Evolutionary conservation across 2,329 filamentous ascomycete genomes (phyloP).

Genomic region (Emergomyces pasteurianus): DNA sequence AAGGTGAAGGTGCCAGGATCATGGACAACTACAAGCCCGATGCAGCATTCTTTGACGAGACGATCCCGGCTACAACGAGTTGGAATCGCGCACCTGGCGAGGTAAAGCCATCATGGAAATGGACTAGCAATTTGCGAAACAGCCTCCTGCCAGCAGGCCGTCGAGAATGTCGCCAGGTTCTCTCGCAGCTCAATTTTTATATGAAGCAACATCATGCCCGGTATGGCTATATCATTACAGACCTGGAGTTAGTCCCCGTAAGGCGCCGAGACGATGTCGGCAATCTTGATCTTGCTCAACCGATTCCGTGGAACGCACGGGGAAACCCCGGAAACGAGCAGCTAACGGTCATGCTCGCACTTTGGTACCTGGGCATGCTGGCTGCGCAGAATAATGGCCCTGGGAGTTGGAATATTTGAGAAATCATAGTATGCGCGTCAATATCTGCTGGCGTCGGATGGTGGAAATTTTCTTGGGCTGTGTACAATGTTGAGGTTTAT

Average conservation of each 20-base stretch:
- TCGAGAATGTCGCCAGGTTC: background rate
- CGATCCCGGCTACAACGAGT: background rate
- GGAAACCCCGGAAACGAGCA: background rate
- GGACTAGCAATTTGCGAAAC: background rate
- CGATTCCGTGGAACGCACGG: background rate
- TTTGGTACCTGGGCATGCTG: too few species aligned
- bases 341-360: too few species aligned
- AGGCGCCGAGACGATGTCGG: background rate
- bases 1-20: background rate
- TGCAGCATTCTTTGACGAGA: constrained; percentile 2
- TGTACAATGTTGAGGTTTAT: too few species aligned
- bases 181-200: constrained; percentile 2
- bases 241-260: constrained; percentile 1
- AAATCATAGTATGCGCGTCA: too few species aligned
- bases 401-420: too few species aligned
- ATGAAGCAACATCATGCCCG: constrained; percentile 1
- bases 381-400: too few species aligned
- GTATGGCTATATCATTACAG: constrained; percentile 1
- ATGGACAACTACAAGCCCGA: background rate
- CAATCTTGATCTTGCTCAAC: background rate
- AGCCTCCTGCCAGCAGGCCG: background rate
- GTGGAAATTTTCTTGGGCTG: too few species aligned
- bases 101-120: background rate
- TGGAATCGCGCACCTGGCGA: background rate
- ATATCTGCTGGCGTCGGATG: too few species aligned